Base-by-base conservation (phyloP, 108 stramenopile species). In the Parietichytrium sp. region DNA sequence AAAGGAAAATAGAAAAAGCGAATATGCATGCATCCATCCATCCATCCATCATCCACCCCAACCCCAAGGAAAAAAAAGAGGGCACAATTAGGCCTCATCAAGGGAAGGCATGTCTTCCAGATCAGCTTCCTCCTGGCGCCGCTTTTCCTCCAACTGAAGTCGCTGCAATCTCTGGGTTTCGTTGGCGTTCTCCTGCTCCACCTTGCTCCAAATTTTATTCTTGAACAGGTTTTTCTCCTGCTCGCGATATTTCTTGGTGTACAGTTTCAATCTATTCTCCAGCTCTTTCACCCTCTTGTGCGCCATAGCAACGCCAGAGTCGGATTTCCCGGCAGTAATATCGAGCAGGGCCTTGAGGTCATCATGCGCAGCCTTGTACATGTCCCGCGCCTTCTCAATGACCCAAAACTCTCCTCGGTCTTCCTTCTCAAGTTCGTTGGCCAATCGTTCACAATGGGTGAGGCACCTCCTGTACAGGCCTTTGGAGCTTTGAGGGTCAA, bases 371-470 rank as follows among this genome's bases (percentile, higher is more conserved):
- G 61, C 33, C 42, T 72, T 47, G 61, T 45, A n/a, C 61, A 72
- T 72, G 10, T 72, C 61, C 15, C 20, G n/a, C 8, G 61, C 61
- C 12, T 72, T 33, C 61, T 72, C 61, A 6, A 72, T n/a, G 6
- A 72, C 61, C 61, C 61, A 72, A 42, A 72, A 72, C 61, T 72
- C 61, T n/a, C 61, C n/a, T 25, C 61, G 61, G 20, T 72, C 61
- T 20, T 72, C 61, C 42, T 72, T 72, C 23, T n/a, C 61, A 72
- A 72, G 45, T 42, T 72, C 61, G 6, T 42, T 25, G 8, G 38
- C 38, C 29, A 72, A 42, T 42, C 10, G 33, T 33, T 33, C 61
- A 72, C 20, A 25, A 6, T 72, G 42, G 23, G 45, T 42, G 23
- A 45, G 61, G 6, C 38, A 33, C 10, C 61, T 33, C 10, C 61